These are phyloP conservation scores for Aspergillus clavatus DNA, from an alignment of 2,329 filamentous ascomycete genomes.

Conservation along the genomic window DNA sequence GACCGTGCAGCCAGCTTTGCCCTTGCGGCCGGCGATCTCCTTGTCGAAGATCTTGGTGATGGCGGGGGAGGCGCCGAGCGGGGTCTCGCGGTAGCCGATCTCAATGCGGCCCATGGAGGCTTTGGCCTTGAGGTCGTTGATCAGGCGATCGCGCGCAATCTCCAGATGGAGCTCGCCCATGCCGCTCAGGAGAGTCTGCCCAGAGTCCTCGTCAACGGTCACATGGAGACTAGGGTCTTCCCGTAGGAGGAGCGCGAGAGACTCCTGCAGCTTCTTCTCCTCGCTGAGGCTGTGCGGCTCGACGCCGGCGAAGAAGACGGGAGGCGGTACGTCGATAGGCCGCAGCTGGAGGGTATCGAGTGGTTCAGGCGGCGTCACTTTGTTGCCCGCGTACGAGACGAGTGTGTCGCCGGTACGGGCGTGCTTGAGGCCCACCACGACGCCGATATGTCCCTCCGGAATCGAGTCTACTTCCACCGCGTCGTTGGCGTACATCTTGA, in stretches of 20 bases:
- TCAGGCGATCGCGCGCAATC: slow-evolving; percentile 80
- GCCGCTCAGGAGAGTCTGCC: slow-evolving; percentile 86
- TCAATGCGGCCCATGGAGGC: slow-evolving; percentile 83
- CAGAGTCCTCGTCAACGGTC: slow-evolving; percentile 78
- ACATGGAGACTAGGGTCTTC: slow-evolving; percentile 92
- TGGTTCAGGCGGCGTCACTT: slow-evolving; percentile 61
- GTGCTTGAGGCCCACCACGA: slow-evolving; percentile 82
- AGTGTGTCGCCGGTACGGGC: slow-evolving; percentile 93
- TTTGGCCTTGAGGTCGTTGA: slow-evolving; percentile 84
- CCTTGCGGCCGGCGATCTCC: slow-evolving; percentile 71
- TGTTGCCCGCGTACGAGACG: slow-evolving; percentile 64
- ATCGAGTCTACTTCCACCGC: slow-evolving; percentile 79
- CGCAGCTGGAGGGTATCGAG: slow-evolving; percentile 75
- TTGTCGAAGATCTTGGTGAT: slow-evolving; percentile 68
- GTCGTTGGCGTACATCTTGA: slow-evolving; percentile 87
- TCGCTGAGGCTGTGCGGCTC: slow-evolving; percentile 74
- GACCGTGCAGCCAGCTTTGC: slow-evolving; percentile 71
- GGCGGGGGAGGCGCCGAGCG: slow-evolving; percentile 54
- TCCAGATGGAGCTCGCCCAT: slow-evolving; percentile 97
- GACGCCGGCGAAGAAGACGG: slow-evolving; percentile 93
- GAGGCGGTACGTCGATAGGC: slow-evolving; percentile 83
- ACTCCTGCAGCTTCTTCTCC: slow-evolving; percentile 72
- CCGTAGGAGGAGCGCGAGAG: slow-evolving; percentile 70
- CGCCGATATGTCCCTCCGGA: slow-evolving; percentile 83
- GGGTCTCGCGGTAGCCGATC: slow-evolving; percentile 87